Evolutionary conservation across 441 rosid species (phyloP), one percentile per base, ranked within the genome.

Genomic region (Populus hybrid): DNA sequence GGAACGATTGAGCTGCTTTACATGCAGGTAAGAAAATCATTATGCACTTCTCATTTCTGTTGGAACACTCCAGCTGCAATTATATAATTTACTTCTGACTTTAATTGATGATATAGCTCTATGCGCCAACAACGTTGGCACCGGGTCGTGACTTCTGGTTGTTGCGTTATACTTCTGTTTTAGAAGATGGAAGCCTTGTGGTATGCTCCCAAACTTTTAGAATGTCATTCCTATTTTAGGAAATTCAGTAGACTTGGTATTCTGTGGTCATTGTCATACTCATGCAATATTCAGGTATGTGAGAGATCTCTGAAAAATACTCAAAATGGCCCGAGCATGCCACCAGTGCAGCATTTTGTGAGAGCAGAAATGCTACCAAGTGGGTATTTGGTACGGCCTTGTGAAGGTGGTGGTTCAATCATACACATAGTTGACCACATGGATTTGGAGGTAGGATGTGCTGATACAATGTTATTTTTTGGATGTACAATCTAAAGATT

Each of bases 141-240:
- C 99, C 99, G 68, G 97, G 97, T 70, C 99, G 98, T 2, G 98
- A 95, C 83, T 94, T 95, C 89, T 95, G 98, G 99, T 84, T 94
- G 86, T 78, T 95, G 84, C 97, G 98, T 76, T 95, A 92, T 73
- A 92, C 98, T 53, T 94, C 99, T 79, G 90, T 92, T 68, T 78
- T 95, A 83, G 99, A 95, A 89, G 99, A 95, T 84, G 99, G 98
- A 78, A 95, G 99, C 87, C 97, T 94, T 68, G 98, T 94, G 92
- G 99, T 95, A 82, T 69, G 90, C 79, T 85, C 81, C 77, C 14
- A 2, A 20, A 38, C 21, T 26, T 24, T 24, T 57, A 23, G 36
- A 21, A 40, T 63, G 21, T 74, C 20, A 30, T 59, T 81, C 42
- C 8, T 30, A 32, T 57, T 11, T 40, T 14, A 10, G 28, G 12